Conservation (phyloP, 225 moss, liverwort and hornwort genomes). For the Sphagnum tenellum region DNA sequence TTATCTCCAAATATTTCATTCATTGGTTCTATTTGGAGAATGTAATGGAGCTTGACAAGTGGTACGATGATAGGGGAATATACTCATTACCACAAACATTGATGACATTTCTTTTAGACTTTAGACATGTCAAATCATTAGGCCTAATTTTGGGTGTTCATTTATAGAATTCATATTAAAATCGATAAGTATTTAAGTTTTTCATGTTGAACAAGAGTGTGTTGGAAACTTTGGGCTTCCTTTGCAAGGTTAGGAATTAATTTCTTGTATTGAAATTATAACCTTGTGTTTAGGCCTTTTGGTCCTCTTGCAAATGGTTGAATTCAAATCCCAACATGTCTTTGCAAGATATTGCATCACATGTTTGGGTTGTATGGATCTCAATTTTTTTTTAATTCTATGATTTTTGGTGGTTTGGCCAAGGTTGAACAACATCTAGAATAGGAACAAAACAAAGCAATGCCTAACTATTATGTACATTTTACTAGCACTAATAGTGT, state of each 20-base stretch:
- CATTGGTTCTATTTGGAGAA: slow-evolving; percentile 54
- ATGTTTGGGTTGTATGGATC: background rate
- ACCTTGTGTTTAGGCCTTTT: too few relatives aligned
- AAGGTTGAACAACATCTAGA: slow-evolving; percentile 10
- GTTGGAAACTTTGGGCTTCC: background rate
- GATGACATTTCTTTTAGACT: slow-evolving; percentile 45
- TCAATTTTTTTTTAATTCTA: too few relatives aligned
- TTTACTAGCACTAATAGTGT: too few relatives aligned
- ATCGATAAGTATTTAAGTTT: too few relatives aligned
- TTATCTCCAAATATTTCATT: slow-evolving; percentile 43
- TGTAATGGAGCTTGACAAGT: slow-evolving; percentile 38
- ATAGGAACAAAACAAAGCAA: slow-evolving; percentile 47
- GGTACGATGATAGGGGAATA: slow-evolving; percentile 55
- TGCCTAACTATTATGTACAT: slow-evolving; percentile 9
- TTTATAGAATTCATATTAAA: too few relatives aligned
- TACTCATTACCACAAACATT: slow-evolving; percentile 55
- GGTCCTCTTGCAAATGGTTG: too few relatives aligned
- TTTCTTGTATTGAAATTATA: too few relatives aligned
- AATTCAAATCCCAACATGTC: too few relatives aligned
- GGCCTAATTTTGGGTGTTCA: background rate
- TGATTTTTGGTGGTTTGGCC: slow-evolving; percentile 4
- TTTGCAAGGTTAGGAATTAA: too few relatives aligned
- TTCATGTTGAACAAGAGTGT: background rate
- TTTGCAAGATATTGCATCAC: background rate
- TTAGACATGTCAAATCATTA: slow-evolving; percentile 34